A percentile compares a stretch with the other conserved stretches of the same genome.
Conservation (phyloP, 148 eudicot genomes). For the Arbutus unedo region DNA sequence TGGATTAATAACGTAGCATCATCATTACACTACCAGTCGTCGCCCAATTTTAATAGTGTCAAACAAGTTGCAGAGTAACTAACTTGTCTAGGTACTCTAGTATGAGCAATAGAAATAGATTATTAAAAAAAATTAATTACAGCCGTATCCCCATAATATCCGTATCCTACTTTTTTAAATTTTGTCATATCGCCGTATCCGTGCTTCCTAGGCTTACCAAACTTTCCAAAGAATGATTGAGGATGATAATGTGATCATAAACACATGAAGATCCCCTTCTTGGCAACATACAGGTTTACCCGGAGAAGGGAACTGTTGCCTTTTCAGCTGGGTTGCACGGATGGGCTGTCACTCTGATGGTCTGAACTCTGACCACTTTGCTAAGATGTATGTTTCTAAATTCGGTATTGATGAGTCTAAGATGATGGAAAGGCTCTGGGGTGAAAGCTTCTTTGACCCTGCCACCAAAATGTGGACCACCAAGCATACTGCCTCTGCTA, state of each 20-base stretch:
- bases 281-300: slow-evolving; percentile 76
- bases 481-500: slow-evolving; percentile 54
- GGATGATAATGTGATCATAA: slow-evolving; percentile 81
- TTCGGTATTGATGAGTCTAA: slow-evolving; percentile 62
- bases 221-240: slow-evolving; percentile 76
- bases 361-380: slow-evolving; percentile 34
- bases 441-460: slow-evolving; percentile 81
- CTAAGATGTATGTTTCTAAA: slow-evolving; percentile 76
- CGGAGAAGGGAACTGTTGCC: slow-evolving; percentile 88
- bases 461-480: slow-evolving; percentile 78
- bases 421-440: slow-evolving; percentile 94
- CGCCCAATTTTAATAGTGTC: no score
- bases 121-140: no score
- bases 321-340: slow-evolving; percentile 87
- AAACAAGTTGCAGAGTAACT: no score
- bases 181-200: no score
- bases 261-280: slow-evolving; percentile 81
- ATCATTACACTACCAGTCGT: no score
- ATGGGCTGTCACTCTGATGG: slow-evolving; percentile 69
- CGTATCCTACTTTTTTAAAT: no score
- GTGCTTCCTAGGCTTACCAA: slow-evolving; percentile 71
- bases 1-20: no score
- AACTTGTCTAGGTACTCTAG: no score
- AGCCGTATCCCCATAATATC: no score
- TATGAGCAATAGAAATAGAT: no score